Evolutionary conservation across 2,329 filamentous ascomycete genomes (phyloP).

Genomic region (Aspergillus pseudoterreus): DNA sequence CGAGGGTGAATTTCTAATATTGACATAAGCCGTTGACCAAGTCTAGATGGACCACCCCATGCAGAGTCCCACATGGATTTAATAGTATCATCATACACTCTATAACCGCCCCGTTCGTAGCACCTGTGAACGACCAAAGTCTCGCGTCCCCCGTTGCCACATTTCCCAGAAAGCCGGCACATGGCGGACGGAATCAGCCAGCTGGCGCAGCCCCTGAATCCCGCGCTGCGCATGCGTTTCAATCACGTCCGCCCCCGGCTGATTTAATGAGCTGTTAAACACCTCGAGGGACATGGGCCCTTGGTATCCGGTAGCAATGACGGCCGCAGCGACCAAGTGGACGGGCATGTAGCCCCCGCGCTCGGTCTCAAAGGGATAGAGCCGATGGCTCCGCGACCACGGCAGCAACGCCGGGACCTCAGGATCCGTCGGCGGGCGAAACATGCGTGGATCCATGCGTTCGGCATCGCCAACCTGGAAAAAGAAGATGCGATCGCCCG

Average conservation of each 20-base stretch:
- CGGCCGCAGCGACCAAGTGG: conserved; percentile 27
- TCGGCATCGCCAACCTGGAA: conserved; percentile 32
- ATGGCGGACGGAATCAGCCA: conserved; percentile 12
- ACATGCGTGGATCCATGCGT: conserved; percentile 19
- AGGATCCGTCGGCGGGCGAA: conserved; percentile 19
- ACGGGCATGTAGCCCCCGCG: conserved; percentile 31
- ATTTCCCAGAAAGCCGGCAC: conserved; percentile 23
- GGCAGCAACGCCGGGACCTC: conserved; percentile 23
- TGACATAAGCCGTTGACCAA: no score
- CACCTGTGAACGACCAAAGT: neutral
- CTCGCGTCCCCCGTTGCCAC: conserved; percentile 1
- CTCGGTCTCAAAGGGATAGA: conserved; percentile 25
- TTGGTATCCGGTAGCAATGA: conserved; percentile 28
- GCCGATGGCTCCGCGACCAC: conserved; percentile 29
- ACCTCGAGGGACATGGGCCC: conserved; percentile 33
- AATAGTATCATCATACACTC: neutral
- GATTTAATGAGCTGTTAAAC: conserved; percentile 27
- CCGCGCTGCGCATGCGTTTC: conserved; percentile 24
- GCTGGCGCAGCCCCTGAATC: conserved; percentile 15
- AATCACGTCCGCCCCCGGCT: conserved; percentile 17
- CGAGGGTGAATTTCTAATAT: no score
- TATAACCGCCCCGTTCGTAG: conserved; percentile 11
- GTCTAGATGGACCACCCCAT: no score
- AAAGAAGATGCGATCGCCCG: conserved; percentile 32
- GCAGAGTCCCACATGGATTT: neutral